A percentile compares a stretch with the other conserved stretches of the same genome.
phyloP scores from a whole-genome alignment of 2,329 filamentous ascomycete species.

The Dactylellina sp. region DNA sequence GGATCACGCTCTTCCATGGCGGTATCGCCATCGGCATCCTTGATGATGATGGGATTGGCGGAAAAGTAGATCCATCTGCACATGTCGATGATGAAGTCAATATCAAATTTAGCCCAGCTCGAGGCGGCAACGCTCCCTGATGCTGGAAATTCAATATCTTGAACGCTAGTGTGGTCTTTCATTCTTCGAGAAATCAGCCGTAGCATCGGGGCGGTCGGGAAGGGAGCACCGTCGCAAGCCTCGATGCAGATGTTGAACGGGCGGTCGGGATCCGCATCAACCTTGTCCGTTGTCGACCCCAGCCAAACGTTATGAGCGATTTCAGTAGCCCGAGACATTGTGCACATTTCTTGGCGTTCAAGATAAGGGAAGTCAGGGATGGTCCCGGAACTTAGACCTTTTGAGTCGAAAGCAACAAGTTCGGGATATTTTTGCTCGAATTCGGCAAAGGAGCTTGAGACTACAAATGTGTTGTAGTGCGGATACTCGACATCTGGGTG shows the following conservation, averaged over 20 bases:
- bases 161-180: conserved; percentile 63
- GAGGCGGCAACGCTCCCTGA: conserved; percentile 92
- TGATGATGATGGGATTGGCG: conserved; percentile 61
- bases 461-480: conserved; percentile 86
- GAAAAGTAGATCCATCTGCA: conserved; percentile 84
- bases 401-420: conserved; percentile 79
- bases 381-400: conserved; percentile 77
- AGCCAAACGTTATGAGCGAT: conserved; percentile 91
- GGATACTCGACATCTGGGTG: conserved; percentile 70
- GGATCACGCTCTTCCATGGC: conserved; percentile 63
- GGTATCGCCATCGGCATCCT: conserved; percentile 63
- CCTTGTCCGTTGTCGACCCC: conserved; percentile 70
- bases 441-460: conserved; percentile 73
- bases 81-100: conserved; percentile 84
- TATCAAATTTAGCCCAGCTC: conserved; percentile 83
- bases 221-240: conserved; percentile 83
- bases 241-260: conserved; percentile 86
- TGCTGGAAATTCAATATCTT: conserved; percentile 84
- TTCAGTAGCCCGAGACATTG: conserved; percentile 89
- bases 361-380: conserved; percentile 82
- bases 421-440: conserved; percentile 78
- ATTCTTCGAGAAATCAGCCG: conserved; percentile 64
- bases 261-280: conserved; percentile 62
- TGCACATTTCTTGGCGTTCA: conserved; percentile 91
- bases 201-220: conserved; percentile 66